These are phyloP conservation scores for Laburnicola sp. DNA, from an alignment of 2,329 filamentous ascomycete species.

Conservation along the genomic window DNA sequence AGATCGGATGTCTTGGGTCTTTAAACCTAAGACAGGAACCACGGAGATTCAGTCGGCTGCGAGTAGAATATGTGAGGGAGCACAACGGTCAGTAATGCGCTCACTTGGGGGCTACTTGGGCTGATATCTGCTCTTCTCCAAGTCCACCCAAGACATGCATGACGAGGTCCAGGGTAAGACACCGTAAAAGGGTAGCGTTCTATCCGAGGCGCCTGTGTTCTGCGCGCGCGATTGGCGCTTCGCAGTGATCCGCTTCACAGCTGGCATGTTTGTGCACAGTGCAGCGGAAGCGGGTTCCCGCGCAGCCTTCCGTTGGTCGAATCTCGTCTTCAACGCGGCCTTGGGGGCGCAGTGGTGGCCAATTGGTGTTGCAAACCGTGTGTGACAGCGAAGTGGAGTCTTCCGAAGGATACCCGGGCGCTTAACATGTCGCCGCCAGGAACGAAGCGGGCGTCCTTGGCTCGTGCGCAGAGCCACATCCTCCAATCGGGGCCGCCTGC, in stretches of 20 bases:
- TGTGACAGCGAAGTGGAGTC: slow-evolving; percentile 29
- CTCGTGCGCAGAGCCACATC: slow-evolving; percentile 5
- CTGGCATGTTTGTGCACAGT: slow-evolving; percentile 16
- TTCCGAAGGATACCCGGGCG: slow-evolving; percentile 30
- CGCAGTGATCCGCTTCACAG: slow-evolving; percentile 27
- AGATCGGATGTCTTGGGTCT: background rate
- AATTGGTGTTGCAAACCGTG: slow-evolving; percentile 32
- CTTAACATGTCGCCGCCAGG: slow-evolving; percentile 23
- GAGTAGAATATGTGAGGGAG: slow-evolving; percentile 6
- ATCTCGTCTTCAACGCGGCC: slow-evolving; percentile 30
- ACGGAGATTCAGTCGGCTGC: background rate
- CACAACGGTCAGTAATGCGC: background rate
- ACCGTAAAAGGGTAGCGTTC: slow-evolving; percentile 20
- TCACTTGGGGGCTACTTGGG: slow-evolving; percentile 28
- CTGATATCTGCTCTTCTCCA: slow-evolving; percentile 29
- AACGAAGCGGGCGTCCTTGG: slow-evolving; percentile 2
- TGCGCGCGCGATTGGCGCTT: slow-evolving; percentile 28
- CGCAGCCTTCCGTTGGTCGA: slow-evolving; percentile 33
- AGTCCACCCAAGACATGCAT: slow-evolving; percentile 31
- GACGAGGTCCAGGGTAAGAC: slow-evolving; percentile 22
- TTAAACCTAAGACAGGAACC: background rate
- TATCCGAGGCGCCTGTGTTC: slow-evolving; percentile 26
- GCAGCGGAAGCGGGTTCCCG: slow-evolving; percentile 33
- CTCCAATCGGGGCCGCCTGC: slow-evolving; percentile 29
- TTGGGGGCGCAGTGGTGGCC: slow-evolving; percentile 37